Percentiles rank a stretch among this genome's conserved stretches.
phyloP scores from a whole-genome alignment of 139 green algal genomes.

The Picochlorum costavermella region DNA sequence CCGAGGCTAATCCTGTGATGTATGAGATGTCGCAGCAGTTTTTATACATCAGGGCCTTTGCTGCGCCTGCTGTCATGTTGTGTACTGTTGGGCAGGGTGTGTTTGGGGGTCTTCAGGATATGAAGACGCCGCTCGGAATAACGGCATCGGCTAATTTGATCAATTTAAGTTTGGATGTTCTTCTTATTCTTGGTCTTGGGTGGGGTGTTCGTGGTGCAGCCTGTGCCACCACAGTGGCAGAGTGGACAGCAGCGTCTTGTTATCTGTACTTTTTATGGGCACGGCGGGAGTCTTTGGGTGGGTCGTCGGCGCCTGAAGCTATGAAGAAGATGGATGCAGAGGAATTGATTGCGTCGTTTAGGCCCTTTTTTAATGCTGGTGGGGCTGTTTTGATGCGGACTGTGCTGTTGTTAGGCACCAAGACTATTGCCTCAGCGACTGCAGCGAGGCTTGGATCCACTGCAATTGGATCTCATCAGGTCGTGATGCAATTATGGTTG shows the following conservation, averaged over 20 bases:
- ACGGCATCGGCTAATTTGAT: slow-evolving; percentile 51
- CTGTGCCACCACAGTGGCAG: slow-evolving; percentile 33
- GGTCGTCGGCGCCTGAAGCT: slow-evolving; percentile 3
- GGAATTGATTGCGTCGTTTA: slow-evolving; percentile 8
- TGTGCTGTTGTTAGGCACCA: slow-evolving; percentile 52
- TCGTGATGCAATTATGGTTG: slow-evolving; percentile 65
- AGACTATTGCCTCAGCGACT: slow-evolving; percentile 55
- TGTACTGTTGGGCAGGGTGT: slow-evolving; percentile 54
- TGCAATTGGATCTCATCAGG: slow-evolving; percentile 55
- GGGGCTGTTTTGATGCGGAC: slow-evolving; percentile 59
- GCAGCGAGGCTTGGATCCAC: slow-evolving; percentile 51
- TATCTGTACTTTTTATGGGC: slow-evolving; percentile 39
- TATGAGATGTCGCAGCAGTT: slow-evolving; percentile 37
- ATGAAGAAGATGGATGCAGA: neutral
- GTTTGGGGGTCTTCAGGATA: slow-evolving; percentile 60
- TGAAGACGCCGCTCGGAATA: slow-evolving; percentile 53
- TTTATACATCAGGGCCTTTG: slow-evolving; percentile 33
- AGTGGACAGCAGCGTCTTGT: slow-evolving; percentile 42
- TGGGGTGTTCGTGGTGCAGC: slow-evolving; percentile 48
- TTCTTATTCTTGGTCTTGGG: slow-evolving; percentile 30
- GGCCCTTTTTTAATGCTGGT: slow-evolving; percentile 39
- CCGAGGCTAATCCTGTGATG: slow-evolving; percentile 17
- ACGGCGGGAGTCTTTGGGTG: slow-evolving; percentile 23
- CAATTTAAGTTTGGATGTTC: slow-evolving; percentile 49
- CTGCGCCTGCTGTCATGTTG: slow-evolving; percentile 56